Evolutionary conservation across 352 stramenopile species (phyloP).

Genomic region (Blastocystis sp.): DNA sequence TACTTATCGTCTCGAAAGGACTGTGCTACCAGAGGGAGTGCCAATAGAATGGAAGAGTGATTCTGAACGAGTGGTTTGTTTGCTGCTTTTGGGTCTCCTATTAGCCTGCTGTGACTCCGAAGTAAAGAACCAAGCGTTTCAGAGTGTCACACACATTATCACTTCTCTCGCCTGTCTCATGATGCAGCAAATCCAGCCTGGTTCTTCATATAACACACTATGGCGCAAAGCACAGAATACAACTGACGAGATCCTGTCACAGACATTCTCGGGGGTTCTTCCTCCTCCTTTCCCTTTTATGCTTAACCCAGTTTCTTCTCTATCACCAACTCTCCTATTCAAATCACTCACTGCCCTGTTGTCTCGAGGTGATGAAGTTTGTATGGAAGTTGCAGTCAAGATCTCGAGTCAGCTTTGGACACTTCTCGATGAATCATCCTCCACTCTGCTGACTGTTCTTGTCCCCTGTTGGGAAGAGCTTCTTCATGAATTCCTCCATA

Average conservation of each 20-base stretch:
- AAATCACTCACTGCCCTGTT: neutral
- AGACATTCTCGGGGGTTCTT: neutral
- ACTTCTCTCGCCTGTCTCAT: neutral
- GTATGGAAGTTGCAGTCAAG: neutral
- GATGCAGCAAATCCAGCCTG: neutral
- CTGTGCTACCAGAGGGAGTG: too few species aligned
- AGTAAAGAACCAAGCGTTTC: neutral
- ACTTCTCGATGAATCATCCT: neutral
- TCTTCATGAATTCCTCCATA: neutral
- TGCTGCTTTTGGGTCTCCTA: slow-evolving; percentile 13
- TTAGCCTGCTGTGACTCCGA: slow-evolving; percentile 31
- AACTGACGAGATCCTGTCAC: neutral
- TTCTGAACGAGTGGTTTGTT: neutral
- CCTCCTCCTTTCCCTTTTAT: neutral
- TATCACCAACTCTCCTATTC: neutral
- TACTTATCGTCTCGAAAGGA: too few species aligned
- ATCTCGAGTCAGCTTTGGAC: neutral
- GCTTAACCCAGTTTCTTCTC: neutral
- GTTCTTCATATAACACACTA: too few species aligned
- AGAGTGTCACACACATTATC: neutral
- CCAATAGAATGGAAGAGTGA: neutral
- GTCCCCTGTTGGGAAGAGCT: neutral
- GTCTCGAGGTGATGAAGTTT: neutral
- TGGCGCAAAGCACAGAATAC: neutral
- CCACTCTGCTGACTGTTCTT: neutral